Evolutionary conservation across 1,284 basidiomycete species (phyloP).

Genomic region (Leccinum griseonigrum): DNA sequence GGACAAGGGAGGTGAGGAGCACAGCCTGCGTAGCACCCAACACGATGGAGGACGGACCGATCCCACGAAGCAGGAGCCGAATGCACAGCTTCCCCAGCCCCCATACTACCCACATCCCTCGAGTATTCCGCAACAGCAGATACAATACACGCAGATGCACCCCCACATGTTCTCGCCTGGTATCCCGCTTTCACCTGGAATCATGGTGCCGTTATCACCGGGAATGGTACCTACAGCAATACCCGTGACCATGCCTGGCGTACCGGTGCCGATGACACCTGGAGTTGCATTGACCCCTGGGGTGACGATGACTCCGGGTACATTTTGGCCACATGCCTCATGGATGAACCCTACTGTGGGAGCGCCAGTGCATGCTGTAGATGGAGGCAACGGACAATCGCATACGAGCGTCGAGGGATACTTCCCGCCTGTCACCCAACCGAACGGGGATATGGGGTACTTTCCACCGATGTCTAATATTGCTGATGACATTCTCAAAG

Average conservation of each 20-base stretch:
- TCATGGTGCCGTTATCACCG: constrained; percentile 28
- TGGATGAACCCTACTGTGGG: constrained; percentile 68
- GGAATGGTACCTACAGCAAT: constrained; percentile 22
- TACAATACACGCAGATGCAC: constrained; percentile 25
- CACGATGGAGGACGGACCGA: constrained; percentile 11
- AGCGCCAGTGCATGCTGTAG: constrained; percentile 49
- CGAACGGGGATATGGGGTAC: constrained; percentile 33
- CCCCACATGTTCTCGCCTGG: constrained; percentile 33
- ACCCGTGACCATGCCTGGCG: constrained; percentile 23
- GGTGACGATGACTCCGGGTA: constrained; percentile 67
- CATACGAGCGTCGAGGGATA: constrained; percentile 34
- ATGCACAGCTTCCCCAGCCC: constrained; percentile 7
- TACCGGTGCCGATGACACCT: constrained; percentile 52
- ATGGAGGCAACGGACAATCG: constrained; percentile 17
- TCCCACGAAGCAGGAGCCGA: constrained; percentile 8
- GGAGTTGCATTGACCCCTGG: constrained; percentile 67
- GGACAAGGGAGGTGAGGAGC: constrained; percentile 5
- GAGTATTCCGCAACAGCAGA: constrained; percentile 16
- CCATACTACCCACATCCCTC: constrained; percentile 16
- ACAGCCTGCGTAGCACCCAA: neutral
- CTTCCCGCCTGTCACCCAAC: constrained; percentile 40
- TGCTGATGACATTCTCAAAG: constrained; percentile 42
- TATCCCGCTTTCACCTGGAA: constrained; percentile 31
- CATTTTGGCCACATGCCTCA: constrained; percentile 59
- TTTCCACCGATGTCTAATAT: constrained; percentile 42